phyloP scores from a whole-genome alignment of 177 flowering plant genomes.

The Vitis hybrid region DNA sequence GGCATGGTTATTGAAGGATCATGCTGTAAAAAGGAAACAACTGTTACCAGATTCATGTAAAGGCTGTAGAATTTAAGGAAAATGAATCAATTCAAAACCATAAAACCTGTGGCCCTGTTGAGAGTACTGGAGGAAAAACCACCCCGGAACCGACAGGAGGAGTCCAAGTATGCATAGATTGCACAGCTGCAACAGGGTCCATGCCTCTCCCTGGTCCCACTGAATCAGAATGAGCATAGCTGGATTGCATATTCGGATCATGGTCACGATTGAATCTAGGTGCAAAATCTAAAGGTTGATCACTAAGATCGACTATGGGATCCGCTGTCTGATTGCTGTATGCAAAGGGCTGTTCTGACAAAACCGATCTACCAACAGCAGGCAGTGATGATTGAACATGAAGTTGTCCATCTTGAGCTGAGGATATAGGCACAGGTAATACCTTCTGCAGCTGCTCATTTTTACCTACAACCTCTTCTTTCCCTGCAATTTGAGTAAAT shows the following conservation, averaged over 20 bases:
- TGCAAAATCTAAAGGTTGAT: constrained; percentile 72
- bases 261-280: constrained; percentile 47
- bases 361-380: constrained; percentile 32
- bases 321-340: constrained; percentile 40
- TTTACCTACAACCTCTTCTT: constrained; percentile 38
- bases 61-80: constrained; percentile 1
- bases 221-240: constrained; percentile 47
- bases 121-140: constrained; percentile 50
- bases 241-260: constrained; percentile 40
- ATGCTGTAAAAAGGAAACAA: constrained; percentile 43
- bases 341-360: constrained; percentile 36
- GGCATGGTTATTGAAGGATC: constrained; percentile 59
- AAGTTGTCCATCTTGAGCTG: constrained; percentile 39
- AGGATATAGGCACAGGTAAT: constrained; percentile 31
- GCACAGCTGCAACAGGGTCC: constrained; percentile 34
- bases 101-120: constrained; percentile 63
- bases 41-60: constrained; percentile 17
- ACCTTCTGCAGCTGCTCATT: constrained; percentile 29
- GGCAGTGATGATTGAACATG: constrained; percentile 34
- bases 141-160: constrained; percentile 48
- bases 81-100: constrained; percentile 6
- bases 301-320: constrained; percentile 35
- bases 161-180: constrained; percentile 58
- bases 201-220: constrained; percentile 35
- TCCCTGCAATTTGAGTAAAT: constrained; percentile 44